A percentile compares a stretch with the other conserved stretches of the same genome.
Evolutionary conservation across 176 grass and related monocot genomes (phyloP).

Genomic region (Tuctoria greenei): DNA sequence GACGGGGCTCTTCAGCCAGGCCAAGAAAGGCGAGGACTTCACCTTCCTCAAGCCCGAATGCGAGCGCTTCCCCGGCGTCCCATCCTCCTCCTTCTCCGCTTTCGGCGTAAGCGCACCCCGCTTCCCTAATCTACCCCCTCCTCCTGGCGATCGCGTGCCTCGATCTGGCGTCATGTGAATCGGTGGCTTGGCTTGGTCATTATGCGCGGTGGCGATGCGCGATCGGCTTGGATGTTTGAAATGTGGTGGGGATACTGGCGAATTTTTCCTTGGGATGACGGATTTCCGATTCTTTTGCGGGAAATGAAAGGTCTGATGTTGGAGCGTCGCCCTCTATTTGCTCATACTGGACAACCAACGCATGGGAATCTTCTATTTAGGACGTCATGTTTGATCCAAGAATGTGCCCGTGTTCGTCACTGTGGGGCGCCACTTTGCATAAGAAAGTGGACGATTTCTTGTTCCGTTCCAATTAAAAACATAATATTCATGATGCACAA

Average conservation of each 20-base stretch:
- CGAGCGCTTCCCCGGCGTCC: constrained; percentile 59
- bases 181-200: background rate
- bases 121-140: background rate
- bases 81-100: constrained; percentile 59
- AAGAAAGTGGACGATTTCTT: background rate
- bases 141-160: background rate
- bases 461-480: background rate
- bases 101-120: constrained; percentile 44
- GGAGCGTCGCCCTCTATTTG: background rate
- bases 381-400: background rate
- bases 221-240: constrained; percentile 15
- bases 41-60: constrained; percentile 73
- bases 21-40: constrained; percentile 96
- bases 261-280: constrained; percentile 27
- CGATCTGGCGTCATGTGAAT: constrained; percentile 35
- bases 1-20: constrained; percentile 54
- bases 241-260: background rate
- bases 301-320: background rate
- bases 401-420: background rate
- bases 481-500: background rate
- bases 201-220: no score
- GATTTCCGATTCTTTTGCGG: constrained; percentile 1
- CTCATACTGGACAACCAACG: background rate
- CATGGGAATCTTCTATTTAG: background rate
- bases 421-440: background rate